These are phyloP conservation scores for Morella rubra DNA, from an alignment of 306 rosid species.

Conservation along the genomic window DNA sequence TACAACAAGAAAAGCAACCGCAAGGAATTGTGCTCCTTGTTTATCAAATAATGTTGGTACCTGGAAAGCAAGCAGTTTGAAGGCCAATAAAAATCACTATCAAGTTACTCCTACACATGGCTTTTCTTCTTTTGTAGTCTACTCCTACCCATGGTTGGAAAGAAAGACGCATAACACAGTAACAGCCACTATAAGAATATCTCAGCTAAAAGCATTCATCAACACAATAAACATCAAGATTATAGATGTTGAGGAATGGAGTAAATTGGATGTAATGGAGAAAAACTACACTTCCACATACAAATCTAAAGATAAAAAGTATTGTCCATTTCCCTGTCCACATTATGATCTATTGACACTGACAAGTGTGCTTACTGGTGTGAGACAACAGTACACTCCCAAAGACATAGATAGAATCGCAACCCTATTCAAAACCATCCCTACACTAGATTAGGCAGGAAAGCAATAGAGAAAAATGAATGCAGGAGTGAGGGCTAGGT, in stretches of 20 bases:
- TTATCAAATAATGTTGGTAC: constrained; percentile 85
- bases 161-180: not conserved
- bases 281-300: not conserved
- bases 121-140: no score
- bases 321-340: not conserved
- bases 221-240: constrained; percentile 1
- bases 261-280: not conserved
- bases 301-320: not conserved
- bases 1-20: constrained; percentile 87
- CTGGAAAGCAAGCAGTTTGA: constrained; percentile 41
- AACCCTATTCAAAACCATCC: not conserved
- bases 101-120: no score
- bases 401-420: no score
- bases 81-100: constrained; percentile 3
- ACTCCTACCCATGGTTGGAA: not conserved
- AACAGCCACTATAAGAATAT: not conserved
- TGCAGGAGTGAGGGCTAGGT: not conserved
- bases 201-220: not conserved
- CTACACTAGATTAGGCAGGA: not conserved
- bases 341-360: not conserved
- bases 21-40: constrained; percentile 93
- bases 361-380: not conserved
- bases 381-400: not conserved
- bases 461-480: not conserved
- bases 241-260: not conserved